Base-by-base conservation (phyloP, 257 asterid species). In the Petunia axillaris region DNA sequence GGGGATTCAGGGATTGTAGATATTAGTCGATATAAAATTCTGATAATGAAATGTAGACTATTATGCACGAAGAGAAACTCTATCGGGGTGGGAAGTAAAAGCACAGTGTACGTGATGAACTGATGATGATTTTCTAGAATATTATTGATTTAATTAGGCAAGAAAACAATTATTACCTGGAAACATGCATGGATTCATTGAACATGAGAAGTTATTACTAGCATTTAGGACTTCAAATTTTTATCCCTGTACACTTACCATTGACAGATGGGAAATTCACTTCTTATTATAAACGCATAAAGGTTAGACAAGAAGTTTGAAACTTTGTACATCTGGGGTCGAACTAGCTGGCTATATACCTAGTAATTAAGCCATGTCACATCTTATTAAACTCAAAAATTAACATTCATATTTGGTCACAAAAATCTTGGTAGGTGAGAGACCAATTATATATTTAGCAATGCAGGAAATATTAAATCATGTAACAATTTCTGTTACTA, bases 391-490 rank as follows among this genome's bases (percentile, higher is more conserved):
- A 71, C 77, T 71, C 77, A 48, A 71, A 71, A 58, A 58, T 71
- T 71, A 71, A 71, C 40, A 71, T 71, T 71, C 77, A 71, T 71
- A 15, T 46, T 25, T 58, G 77, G 46, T 59, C 77, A 71, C 77
- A 71, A 71, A 71, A 71, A 48, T 71, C 44, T 46, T 48, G 77
- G 60, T 71, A 48, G 77, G 77, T 71, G 43, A 25, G 11, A 46
- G 43, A 70, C 77, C 16, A 25, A 70, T 46, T 70, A 25, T 25
- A 25, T 25, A 70, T 25, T 16, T 16, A 16, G 14, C 11, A 70
- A 16, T 8, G 4, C 57, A 9, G 15, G 38, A 1, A 40, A 16
- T 0, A 25, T 25, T 25, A 46, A 0, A 46, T 46, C 40, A 44
- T 70, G 11, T 70, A 46, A 44, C 48, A 70, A 46, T 44, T 16